Evolutionary conservation across 768 basidiomycete genomes (phyloP).

Genomic region (Leccinellum albellum): DNA sequence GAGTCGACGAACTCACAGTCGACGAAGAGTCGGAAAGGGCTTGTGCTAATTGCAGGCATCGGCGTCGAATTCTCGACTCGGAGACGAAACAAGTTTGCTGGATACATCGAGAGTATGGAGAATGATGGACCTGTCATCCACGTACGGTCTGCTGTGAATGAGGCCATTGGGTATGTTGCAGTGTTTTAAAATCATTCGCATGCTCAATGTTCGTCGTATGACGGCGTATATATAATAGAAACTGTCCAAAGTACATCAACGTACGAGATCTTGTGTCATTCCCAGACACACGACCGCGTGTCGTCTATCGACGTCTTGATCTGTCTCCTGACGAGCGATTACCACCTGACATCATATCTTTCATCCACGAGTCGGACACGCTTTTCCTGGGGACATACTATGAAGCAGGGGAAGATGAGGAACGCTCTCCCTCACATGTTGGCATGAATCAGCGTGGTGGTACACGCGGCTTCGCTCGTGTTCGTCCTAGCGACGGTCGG

Average conservation of each 20-base stretch:
- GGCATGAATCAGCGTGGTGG: slow-evolving; percentile 71
- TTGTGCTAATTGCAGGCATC: slow-evolving; percentile 51
- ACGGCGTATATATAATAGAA: slow-evolving; percentile 34
- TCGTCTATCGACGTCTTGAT: slow-evolving; percentile 34
- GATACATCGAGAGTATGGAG: slow-evolving; percentile 38
- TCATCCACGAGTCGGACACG: slow-evolving; percentile 51
- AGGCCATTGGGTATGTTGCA: slow-evolving; percentile 52
- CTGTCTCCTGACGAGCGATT: slow-evolving; percentile 40
- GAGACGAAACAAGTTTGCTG: slow-evolving; percentile 62
- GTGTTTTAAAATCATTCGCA: slow-evolving; percentile 2
- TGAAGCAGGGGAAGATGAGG: slow-evolving; percentile 34
- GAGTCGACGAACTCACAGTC: background rate
- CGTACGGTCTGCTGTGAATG: slow-evolving; percentile 39
- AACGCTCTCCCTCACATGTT: slow-evolving; percentile 49
- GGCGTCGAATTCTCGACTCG: slow-evolving; percentile 59
- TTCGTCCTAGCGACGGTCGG: slow-evolving; percentile 48
- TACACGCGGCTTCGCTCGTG: slow-evolving; percentile 55
- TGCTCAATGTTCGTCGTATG: background rate
- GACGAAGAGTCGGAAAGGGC: background rate
- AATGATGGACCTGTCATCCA: slow-evolving; percentile 32
- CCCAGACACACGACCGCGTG: slow-evolving; percentile 35
- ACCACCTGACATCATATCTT: slow-evolving; percentile 45
- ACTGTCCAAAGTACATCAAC: slow-evolving; percentile 70
- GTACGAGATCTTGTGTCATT: slow-evolving; percentile 48
- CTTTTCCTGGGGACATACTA: slow-evolving; percentile 58